A percentile compares a stretch with the other conserved stretches of the same genome.
phyloP scores from a whole-genome alignment of 108 stramenopile species.

The Cyclotella kingstonii region DNA sequence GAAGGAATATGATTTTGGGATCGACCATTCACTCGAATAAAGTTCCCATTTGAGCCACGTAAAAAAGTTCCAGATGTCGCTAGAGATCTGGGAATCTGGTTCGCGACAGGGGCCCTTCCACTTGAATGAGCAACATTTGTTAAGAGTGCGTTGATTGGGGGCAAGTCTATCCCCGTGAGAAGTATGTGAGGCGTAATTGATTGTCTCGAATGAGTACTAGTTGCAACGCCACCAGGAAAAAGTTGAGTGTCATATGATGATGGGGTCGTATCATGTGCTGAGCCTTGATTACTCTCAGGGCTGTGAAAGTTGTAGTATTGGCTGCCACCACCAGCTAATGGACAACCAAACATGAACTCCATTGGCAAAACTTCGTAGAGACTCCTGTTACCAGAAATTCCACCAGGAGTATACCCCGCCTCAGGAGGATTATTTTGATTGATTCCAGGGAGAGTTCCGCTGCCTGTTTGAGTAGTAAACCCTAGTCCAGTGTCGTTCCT shows the following conservation, averaged over 20 bases:
- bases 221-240: constrained; percentile 75
- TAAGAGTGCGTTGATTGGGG: constrained; percentile 67
- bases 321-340: constrained; percentile 56
- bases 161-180: constrained; percentile 55
- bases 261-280: constrained; percentile 10
- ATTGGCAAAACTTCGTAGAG: constrained; percentile 39
- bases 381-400: constrained; percentile 10
- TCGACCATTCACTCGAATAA: constrained; percentile 49
- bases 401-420: constrained; percentile 4
- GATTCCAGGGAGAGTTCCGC: constrained; percentile 49
- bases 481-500: background rate
- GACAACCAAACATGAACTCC: constrained; percentile 77
- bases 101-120: background rate
- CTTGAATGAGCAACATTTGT: constrained; percentile 46
- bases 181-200: constrained; percentile 61
- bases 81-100: constrained; percentile 1
- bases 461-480: background rate
- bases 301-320: constrained; percentile 48
- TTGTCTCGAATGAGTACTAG: constrained; percentile 58
- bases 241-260: constrained; percentile 58
- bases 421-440: constrained; percentile 63
- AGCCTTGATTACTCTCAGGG: constrained; percentile 19
- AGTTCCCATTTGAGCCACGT: constrained; percentile 42
- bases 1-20: background rate
- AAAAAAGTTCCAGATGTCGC: constrained; percentile 4